Percentiles rank a stretch among this genome's conserved stretches.
Conservation (phyloP, 805 yeast species). For the Saccharomyces eubayanus region DNA sequence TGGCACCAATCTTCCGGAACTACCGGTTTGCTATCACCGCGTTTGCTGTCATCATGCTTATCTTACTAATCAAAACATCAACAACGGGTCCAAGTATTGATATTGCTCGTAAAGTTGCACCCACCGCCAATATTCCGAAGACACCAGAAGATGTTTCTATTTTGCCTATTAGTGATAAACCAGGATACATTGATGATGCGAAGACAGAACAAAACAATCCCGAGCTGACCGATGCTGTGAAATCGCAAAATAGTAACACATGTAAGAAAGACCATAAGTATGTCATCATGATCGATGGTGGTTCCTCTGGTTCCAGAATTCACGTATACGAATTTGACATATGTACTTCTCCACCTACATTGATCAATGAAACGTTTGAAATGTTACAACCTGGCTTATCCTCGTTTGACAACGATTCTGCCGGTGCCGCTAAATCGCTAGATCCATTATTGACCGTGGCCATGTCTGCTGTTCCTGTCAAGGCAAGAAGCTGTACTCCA, state of each 20-base stretch:
- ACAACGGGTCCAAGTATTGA: constrained; percentile 19
- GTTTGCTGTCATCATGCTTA: constrained; percentile 41
- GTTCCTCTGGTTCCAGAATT: constrained; percentile 93
- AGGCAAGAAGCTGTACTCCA: constrained; percentile 74
- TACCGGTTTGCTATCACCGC: constrained; percentile 46
- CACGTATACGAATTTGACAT: constrained; percentile 89
- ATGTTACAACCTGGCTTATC: constrained; percentile 92
- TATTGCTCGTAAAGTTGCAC: constrained; percentile 12
- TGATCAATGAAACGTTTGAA: constrained; percentile 71
- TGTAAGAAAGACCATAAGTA: constrained; percentile 48
- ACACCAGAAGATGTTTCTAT: constrained; percentile 12
- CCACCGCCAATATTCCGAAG: constrained; percentile 11
- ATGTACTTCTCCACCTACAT: constrained; percentile 74
- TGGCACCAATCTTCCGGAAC: constrained; percentile 36
- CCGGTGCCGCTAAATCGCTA: constrained; percentile 82
- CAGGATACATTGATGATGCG: constrained; percentile 21
- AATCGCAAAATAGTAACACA: constrained; percentile 5
- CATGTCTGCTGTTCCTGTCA: constrained; percentile 63
- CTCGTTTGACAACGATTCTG: constrained; percentile 67
- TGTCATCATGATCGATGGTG: constrained; percentile 95
- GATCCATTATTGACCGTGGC: constrained; percentile 78
- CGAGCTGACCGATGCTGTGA: constrained; percentile 22
- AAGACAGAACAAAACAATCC: constrained; percentile 17
- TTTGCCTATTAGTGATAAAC: constrained; percentile 15
- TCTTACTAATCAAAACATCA: constrained; percentile 42